These are phyloP conservation scores for Alternaria sp. DNA, from an alignment of 2,329 filamentous ascomycete genomes.

Conservation along the genomic window DNA sequence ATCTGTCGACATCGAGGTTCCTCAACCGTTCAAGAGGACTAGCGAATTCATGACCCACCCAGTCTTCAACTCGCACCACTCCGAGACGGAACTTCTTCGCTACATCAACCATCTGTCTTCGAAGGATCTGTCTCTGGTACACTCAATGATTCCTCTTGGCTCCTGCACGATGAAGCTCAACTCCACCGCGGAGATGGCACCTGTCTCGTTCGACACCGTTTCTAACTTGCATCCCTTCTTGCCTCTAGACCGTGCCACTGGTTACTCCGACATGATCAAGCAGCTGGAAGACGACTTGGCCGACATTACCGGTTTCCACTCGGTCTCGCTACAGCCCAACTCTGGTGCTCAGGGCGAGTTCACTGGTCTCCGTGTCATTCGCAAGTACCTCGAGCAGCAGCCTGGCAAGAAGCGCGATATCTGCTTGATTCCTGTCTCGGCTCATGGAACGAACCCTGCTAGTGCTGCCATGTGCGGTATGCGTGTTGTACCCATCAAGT, in stretches of 20 bases:
- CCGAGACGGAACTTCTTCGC: slow-evolving; percentile 89
- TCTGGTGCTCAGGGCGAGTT: slow-evolving; percentile 97
- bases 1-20: slow-evolving; percentile 49
- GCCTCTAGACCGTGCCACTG: slow-evolving; percentile 66
- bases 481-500: slow-evolving; percentile 92
- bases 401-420: slow-evolving; percentile 78
- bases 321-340: slow-evolving; percentile 91
- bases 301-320: slow-evolving; percentile 86
- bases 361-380: slow-evolving; percentile 84
- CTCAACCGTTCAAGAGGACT: slow-evolving; percentile 67
- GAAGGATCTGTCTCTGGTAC: slow-evolving; percentile 90
- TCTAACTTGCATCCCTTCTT: slow-evolving; percentile 83
- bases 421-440: slow-evolving; percentile 92
- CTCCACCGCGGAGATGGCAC: slow-evolving; percentile 89
- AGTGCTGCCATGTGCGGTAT: slow-evolving; percentile 96
- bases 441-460: slow-evolving; percentile 94
- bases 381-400: slow-evolving; percentile 78
- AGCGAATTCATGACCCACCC: slow-evolving; percentile 84
- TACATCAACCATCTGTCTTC: slow-evolving; percentile 94
- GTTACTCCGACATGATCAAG: slow-evolving; percentile 73
- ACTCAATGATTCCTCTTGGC: slow-evolving; percentile 97
- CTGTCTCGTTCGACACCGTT: slow-evolving; percentile 78
- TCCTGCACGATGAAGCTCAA: slow-evolving; percentile 99
- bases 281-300: slow-evolving; percentile 78
- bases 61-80: slow-evolving; percentile 94